Evolutionary conservation across 768 basidiomycete genomes (phyloP), one percentile per base, ranked within the genome.

Genomic region (Mycena maculata): DNA sequence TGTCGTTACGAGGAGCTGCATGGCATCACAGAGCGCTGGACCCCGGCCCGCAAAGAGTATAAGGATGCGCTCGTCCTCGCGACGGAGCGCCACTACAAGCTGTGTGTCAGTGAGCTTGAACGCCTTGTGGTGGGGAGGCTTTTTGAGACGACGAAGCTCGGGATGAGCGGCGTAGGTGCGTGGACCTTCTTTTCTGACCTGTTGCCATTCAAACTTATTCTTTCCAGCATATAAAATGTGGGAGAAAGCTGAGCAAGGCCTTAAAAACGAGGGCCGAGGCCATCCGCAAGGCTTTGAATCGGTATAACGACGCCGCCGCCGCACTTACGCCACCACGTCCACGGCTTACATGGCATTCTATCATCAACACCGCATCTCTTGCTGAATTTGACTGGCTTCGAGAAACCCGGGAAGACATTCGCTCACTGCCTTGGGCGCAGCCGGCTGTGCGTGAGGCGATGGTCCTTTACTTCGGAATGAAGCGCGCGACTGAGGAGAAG

Each of bases 401-500:
- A 3, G 70, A 65, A 11, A 42, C 59, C 6, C 38, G 60, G 18
- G 10, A 55, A 23, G 70, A 72, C 23, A 55, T 71, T n/a, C 42
- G 41, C 5, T 3, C 52, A 1, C 25, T 25, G 22, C 39, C 57
- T 3, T 71, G 70, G 70, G 56, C 68, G 0, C 27, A 30, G 11
- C 70, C 70, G 5, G 62, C 53, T 9, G 31, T 8, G 4, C 67
- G 63, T 18, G 36, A 25, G 9, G 50, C 57, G 0, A 66, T 71
- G 62, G 56, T 61, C n/a, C 15, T 30, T 2, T 61, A 49, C 28
- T 69, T 65, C 36, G 69, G 72, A 48, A 55, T 71, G 3, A 36
- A 49, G 7, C 63, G 65, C 2, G 76, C 77, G 0, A 12, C 50
- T 4, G 74, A 76, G 52, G 76, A 76, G 55, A 68, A 76, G 8